Percentiles rank a stretch among this genome's conserved stretches.
phyloP scores from a whole-genome alignment of 2,329 filamentous ascomycete species.

The Neonectria punicea region DNA sequence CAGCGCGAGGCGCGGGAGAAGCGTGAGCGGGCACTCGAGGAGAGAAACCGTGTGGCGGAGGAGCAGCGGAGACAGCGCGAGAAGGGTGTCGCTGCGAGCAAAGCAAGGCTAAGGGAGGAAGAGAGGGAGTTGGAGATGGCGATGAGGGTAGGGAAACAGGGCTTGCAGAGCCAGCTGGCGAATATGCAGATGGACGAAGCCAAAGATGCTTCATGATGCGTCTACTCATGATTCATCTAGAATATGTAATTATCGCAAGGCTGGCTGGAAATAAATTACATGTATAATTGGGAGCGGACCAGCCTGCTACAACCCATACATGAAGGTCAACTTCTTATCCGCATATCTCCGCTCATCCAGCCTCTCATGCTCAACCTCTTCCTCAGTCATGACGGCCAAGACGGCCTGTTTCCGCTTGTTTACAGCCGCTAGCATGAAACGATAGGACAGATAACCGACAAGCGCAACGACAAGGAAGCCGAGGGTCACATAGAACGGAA shows the following conservation, averaged over 20 bases:
- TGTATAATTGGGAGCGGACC: neutral
- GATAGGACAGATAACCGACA: slow-evolving; percentile 38
- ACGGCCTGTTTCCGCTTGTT: slow-evolving; percentile 34
- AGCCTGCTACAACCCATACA: slow-evolving; percentile 36
- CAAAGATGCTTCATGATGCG: slow-evolving; percentile 32
- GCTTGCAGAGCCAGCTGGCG: slow-evolving; percentile 69
- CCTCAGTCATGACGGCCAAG: slow-evolving; percentile 34
- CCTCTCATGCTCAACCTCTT: slow-evolving; percentile 40
- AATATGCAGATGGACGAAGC: slow-evolving; percentile 40
- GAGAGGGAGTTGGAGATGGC: slow-evolving; percentile 75
- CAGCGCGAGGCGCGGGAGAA: slow-evolving; percentile 62
- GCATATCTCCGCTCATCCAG: slow-evolving; percentile 40
- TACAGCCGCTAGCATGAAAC: slow-evolving; percentile 33
- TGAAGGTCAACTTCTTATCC: slow-evolving; percentile 44
- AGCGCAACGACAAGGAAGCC: slow-evolving; percentile 37
- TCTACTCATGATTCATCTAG: slow-evolving; percentile 20
- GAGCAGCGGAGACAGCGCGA: slow-evolving; percentile 71
- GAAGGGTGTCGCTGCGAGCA: slow-evolving; percentile 68
- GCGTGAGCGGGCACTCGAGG: slow-evolving; percentile 74
- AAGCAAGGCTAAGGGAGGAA: slow-evolving; percentile 70
- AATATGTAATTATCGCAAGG: neutral
- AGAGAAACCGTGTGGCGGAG: slow-evolving; percentile 70
- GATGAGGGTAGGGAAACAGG: slow-evolving; percentile 75
- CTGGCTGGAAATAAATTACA: neutral
- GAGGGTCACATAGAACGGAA: slow-evolving; percentile 42